Evolutionary conservation across 306 rosid genomes (phyloP), one percentile per base, ranked within the genome.

Genomic region (Quercus suber): DNA sequence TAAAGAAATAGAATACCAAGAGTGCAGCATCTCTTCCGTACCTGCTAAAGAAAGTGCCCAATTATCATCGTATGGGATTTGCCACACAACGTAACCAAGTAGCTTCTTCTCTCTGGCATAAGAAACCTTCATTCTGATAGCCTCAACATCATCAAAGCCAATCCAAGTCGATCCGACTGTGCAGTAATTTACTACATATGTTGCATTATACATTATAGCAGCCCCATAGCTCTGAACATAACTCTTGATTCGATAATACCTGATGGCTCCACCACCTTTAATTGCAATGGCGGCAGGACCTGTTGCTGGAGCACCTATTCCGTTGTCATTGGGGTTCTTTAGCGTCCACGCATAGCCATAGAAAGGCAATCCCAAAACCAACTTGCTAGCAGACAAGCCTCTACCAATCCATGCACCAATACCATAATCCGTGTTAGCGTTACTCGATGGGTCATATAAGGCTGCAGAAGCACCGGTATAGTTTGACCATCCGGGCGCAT

Each of bases 311-410:
- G 86, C 73, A 2, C 89, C 87, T 11, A 80, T 27, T 0, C 14
- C 15, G 20, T 68, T 68, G 21, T 74, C 73, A 19, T 11, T 73
- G 10, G 81, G 79, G 49, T 78, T 73, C 14, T 1, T 8, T 2
- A 87, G 85, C 14, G 0, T 81, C 87, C 86, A 87, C 2, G 86
- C 82, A 73, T 69, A 81, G 5, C 89, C 86, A 33, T 76, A 33
- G 49, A 76, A 86, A 21, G 91, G 87, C 56, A 90, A 73, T 0
- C 79, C 80, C 67, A 90, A 2, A 79, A 87, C 84, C 79, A 83
- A 15, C 61, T 78, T 78, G 55, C 33, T 51, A 28, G 80, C 45
- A 52, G 75, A 1, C 4, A 81, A 8, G 20, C 87, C 87, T 3
- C 17, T 68, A 23, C 52, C 25, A 23, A 74, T 76, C 86, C 86